Conservation (phyloP, 805 yeast species). For the Zygotorulaspora sp. region DNA sequence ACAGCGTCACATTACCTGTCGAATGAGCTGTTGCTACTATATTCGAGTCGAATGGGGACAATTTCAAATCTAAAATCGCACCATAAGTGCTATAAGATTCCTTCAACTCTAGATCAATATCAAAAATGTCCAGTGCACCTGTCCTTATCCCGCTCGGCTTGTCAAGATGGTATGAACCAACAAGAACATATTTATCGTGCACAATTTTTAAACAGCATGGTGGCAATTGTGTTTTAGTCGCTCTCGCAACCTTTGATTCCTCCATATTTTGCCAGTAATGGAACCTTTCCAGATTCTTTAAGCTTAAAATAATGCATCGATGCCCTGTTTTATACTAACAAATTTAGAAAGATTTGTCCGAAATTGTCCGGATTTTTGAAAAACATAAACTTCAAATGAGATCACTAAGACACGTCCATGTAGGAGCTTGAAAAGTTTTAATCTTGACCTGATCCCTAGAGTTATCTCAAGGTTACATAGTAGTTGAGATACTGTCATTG, state of each 20-base stretch:
- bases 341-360: not conserved
- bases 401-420: conserved; percentile 1
- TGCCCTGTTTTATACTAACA: no score
- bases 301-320: no score
- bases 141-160: conserved; percentile 52
- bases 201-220: conserved; percentile 76
- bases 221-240: conserved; percentile 52
- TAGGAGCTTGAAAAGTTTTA: conserved; percentile 1
- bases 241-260: conserved; percentile 18
- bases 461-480: no score
- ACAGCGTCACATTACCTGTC: conserved; percentile 65
- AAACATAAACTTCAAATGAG: no score
- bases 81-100: conserved; percentile 40
- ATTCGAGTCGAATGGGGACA: conserved; percentile 50
- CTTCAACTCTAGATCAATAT: conserved; percentile 23
- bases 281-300: no score
- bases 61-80: conserved; percentile 75
- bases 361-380: not conserved
- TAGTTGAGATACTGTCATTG: no score
- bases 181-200: conserved; percentile 44
- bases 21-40: conserved; percentile 67
- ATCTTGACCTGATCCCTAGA: no score
- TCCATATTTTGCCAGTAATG: no score
- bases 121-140: conserved; percentile 54
- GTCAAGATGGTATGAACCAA: conserved; percentile 81